Conservation (phyloP, 140 eudicot species). For the Anethum foeniculum region DNA sequence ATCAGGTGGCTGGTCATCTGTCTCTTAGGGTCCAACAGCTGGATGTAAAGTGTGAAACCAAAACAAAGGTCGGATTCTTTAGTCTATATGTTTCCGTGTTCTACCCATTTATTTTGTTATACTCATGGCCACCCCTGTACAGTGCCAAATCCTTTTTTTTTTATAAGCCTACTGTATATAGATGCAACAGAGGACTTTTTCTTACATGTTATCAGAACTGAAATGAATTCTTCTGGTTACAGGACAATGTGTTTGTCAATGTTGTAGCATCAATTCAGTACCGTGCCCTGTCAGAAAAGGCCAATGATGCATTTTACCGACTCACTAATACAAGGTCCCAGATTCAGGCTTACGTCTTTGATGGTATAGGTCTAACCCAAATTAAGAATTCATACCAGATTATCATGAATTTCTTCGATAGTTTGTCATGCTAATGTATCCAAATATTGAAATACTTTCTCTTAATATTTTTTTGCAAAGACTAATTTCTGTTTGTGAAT, state of each 20-base stretch:
- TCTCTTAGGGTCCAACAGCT: conserved; percentile 66
- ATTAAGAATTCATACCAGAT: background rate
- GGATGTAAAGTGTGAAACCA: conserved; percentile 75
- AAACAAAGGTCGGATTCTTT: conserved; percentile 55
- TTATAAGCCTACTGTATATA: background rate
- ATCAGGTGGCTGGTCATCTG: conserved; percentile 60
- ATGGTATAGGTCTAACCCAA: conserved; percentile 41
- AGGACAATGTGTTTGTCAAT: conserved; percentile 92
- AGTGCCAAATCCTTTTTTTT: background rate
- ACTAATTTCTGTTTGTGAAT: background rate
- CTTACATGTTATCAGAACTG: background rate
- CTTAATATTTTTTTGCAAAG: too few relatives aligned
- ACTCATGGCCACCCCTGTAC: background rate
- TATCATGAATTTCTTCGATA: background rate
- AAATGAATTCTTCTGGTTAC: conserved; percentile 9
- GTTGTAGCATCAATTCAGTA: conserved; percentile 86
- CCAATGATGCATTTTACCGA: conserved; percentile 81
- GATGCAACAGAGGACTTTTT: background rate
- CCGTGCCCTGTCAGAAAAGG: conserved; percentile 79
- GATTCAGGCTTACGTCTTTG: conserved; percentile 93
- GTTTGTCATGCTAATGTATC: background rate
- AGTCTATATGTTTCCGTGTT: background rate
- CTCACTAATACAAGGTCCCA: conserved; percentile 79
- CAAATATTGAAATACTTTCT: background rate
- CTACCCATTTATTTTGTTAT: background rate